phyloP scores from a whole-genome alignment of 2,329 filamentous ascomycete species.

The Talaromyces atroroseus region DNA sequence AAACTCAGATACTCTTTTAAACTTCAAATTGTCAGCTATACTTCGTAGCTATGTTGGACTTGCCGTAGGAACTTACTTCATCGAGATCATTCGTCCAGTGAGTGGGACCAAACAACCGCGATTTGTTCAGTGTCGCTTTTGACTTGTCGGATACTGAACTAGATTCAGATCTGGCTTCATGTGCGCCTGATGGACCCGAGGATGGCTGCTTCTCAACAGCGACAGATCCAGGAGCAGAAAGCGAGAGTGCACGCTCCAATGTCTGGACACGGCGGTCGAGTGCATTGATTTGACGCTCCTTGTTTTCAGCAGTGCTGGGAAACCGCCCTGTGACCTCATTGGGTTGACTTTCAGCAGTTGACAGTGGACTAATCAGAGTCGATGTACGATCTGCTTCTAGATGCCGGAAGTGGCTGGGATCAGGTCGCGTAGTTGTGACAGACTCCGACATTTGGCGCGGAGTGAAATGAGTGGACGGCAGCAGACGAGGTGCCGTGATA shows the following conservation, averaged over 20 bases:
- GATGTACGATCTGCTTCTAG: not conserved
- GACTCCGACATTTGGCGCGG: not conserved
- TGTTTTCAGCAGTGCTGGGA: not conserved
- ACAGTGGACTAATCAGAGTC: not conserved
- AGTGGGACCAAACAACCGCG: not conserved
- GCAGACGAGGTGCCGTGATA: not conserved
- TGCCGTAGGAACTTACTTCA: not conserved
- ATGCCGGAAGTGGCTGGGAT: not conserved
- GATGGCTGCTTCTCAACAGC: not conserved
- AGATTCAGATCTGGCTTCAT: not conserved
- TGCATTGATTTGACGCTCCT: not conserved
- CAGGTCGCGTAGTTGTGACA: not conserved
- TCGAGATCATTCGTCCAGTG: constrained; percentile 1
- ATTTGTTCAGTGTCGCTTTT: constrained; percentile 3
- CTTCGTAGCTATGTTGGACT: too few species aligned
- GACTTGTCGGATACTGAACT: not conserved
- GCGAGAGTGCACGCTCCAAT: not conserved
- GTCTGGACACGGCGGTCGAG: not conserved
- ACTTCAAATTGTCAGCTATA: not conserved
- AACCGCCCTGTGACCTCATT: not conserved
- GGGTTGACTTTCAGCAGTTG: not conserved
- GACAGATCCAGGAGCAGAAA: not conserved
- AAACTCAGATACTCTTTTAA: not conserved
- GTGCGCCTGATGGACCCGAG: not conserved
- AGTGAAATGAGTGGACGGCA: not conserved